Base-by-base conservation (phyloP, 257 asterid genomes). In the Fraxinus anomala region DNA sequence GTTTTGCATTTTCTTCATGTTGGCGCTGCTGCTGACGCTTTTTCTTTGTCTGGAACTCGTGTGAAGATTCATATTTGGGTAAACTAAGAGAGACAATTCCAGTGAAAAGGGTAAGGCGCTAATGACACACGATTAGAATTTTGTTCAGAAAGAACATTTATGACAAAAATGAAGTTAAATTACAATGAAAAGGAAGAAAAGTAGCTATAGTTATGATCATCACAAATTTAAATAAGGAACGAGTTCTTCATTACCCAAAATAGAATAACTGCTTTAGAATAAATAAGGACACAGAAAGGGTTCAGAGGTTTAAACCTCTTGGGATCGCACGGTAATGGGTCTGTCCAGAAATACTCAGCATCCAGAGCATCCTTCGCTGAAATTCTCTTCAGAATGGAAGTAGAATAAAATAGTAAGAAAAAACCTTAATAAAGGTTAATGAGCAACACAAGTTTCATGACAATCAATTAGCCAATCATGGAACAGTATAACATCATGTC, bases 1-100 rank as follows among this genome's bases (percentile, higher is more conserved):
- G 90, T 77, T 92, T 92, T 3, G 96, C 65, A 23, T 89, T 86
- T 74, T 92, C 97, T 36, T 92, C 97, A 24, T 85, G 89, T 82
- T 91, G 97, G 40, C 94, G 87, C 73, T 86, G 91, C 80, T 92
- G 97, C 85, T 91, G 97, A 4, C 96, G 94, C 82, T 92, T 92
- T 85, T 92, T 92, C 96, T 92, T 92, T 33, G 97, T 92, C 79
- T 92, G 97, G 86, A 90, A 92, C 84, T 92, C 97, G 36, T 92
- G 97, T 17, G 97, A 92, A 72, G 97, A 51, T 80, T 92, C 97
- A 26, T 92, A 92, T 82, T 85, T 90, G 34, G 97, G 97, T 88
- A 92, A 84, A 81, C 97, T 92, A 88, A 76, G 30, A 59, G 61
- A 74, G 13, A 3, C 4, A 42, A 42, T 42, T 12, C 16, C 51